Base-by-base conservation (phyloP, 352 stramenopile species). In the Pythium rhizo-oryzae region DNA sequence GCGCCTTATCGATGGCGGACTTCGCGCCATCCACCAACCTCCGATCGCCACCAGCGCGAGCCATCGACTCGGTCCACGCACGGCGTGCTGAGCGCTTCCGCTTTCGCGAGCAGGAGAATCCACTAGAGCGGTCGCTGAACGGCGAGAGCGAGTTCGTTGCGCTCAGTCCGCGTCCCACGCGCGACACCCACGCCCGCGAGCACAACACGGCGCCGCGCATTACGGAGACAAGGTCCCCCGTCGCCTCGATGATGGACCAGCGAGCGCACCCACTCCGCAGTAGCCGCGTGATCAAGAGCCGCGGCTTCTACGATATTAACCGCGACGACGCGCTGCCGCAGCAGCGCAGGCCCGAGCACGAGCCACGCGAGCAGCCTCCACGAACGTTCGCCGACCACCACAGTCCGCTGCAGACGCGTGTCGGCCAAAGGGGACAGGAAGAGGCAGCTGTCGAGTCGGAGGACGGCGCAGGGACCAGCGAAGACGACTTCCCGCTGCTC, bases 211-310 rank as follows among this genome's bases (percentile, higher is more conserved):
- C 69, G 21, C 80, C 70, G 18, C 75, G 57, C 0, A 78, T 79
- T 37, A 71, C 56, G 1, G 72, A 72, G 21, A 86, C 84, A 12
- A 50, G 62, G 2, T 89, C 84, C 23, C 64, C 64, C 33, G 43
- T 57, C 13, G 64, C 64, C 18, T 70, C 64, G 21, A 55, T 55
- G 50, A 33, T 71, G 18, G 59, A 69, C 8, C 37, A 51, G 8
- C 53, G 44, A 11, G 55, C 41, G 4, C 65, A 70, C 18, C 47
- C 65, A 12, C 35, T 93, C 19, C 80, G 78, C 57, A 82, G 54
- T 55, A 92, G 82, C 47, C 85, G 85, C 11, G 79, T 91, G 19
- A 93, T 93, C 64, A 88, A 88, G 66, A 93, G 85, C 63, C 77
- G 85, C 33, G 85, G 85, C 0, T 93, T 90, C 53, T 93, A 93